These are phyloP conservation scores for Striga asiatica DNA, from an alignment of 257 asterid genomes.

Conservation along the genomic window DNA sequence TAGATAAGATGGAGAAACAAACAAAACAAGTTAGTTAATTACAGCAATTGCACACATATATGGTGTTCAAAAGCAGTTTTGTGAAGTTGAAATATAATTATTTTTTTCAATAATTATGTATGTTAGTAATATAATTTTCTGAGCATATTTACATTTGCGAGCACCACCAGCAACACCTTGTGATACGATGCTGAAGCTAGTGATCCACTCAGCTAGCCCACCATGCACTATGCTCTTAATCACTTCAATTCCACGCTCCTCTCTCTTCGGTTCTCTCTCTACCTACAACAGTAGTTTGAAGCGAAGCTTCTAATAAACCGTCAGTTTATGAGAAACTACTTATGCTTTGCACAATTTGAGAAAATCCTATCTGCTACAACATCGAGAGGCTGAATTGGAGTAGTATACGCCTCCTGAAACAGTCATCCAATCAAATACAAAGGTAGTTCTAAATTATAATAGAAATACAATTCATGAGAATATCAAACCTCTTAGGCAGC, in stretches of 20 bases:
- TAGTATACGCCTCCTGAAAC: too few species aligned
- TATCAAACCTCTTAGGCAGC: too few species aligned
- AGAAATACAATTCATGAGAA: too few species aligned
- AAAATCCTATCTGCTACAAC: conserved; percentile 10
- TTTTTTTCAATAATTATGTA: too few species aligned
- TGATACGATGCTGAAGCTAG: conserved; percentile 64
- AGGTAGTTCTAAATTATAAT: too few species aligned
- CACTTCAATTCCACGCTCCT: conserved; percentile 43
- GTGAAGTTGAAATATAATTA: too few species aligned
- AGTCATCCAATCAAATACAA: too few species aligned
- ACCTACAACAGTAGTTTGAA: conserved; percentile 21
- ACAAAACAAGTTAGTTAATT: too few species aligned
- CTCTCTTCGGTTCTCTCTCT: conserved; percentile 26
- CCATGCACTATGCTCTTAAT: conserved; percentile 72
- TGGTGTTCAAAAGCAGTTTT: too few species aligned
- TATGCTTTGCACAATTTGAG: conserved; percentile 15
- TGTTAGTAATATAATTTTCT: too few species aligned
- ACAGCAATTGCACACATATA: not conserved
- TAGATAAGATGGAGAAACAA: conserved; percentile 12
- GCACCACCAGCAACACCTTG: conserved; percentile 78
- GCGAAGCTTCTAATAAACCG: conserved; percentile 15
- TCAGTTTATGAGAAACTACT: conserved; percentile 15
- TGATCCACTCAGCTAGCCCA: conserved; percentile 60
- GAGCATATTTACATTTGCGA: conserved; percentile 45
- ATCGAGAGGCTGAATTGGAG: too few species aligned